These are phyloP conservation scores for Raphanus hybrid DNA, from an alignment of 441 rosid genomes.

Conservation along the genomic window DNA sequence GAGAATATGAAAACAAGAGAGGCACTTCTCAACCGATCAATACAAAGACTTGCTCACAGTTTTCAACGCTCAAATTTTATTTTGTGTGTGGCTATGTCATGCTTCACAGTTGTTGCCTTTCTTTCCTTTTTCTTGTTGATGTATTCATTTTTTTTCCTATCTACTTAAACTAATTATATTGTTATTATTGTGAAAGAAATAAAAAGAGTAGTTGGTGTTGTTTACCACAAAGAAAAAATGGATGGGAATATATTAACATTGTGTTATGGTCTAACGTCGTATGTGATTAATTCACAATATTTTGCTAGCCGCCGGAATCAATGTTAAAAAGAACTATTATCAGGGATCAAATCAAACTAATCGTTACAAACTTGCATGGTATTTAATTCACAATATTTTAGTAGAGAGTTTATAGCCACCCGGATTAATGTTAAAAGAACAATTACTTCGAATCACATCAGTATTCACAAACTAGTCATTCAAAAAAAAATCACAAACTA, in stretches of 20 bases:
- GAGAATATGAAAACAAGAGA: conserved; percentile 46
- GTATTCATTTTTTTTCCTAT: conserved; percentile 31
- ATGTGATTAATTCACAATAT: conserved; percentile 36
- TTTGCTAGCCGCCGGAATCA: conserved; percentile 29
- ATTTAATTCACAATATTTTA: conserved; percentile 28
- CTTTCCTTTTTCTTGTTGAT: conserved; percentile 22
- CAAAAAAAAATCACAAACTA: neutral
- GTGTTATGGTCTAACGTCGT: conserved; percentile 31
- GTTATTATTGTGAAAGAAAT: neutral
- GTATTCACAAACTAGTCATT: neutral
- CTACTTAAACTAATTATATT: conserved; percentile 42
- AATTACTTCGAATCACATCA: neutral
- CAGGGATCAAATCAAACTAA: neutral
- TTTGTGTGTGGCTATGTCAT: conserved; percentile 38
- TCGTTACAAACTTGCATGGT: neutral
- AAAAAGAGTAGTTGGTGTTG: conserved; percentile 29
- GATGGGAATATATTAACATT: conserved; percentile 21
- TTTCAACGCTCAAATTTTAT: conserved; percentile 59
- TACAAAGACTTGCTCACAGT: conserved; percentile 44
- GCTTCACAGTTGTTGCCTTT: conserved; percentile 32
- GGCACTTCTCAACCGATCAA: conserved; percentile 78
- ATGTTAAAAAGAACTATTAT: neutral
- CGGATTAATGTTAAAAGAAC: neutral
- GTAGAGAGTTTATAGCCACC: conserved; percentile 24
- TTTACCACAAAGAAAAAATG: conserved; percentile 29